Conservation (phyloP, 2,329 filamentous ascomycete species). For the Westerdykella sp. region DNA sequence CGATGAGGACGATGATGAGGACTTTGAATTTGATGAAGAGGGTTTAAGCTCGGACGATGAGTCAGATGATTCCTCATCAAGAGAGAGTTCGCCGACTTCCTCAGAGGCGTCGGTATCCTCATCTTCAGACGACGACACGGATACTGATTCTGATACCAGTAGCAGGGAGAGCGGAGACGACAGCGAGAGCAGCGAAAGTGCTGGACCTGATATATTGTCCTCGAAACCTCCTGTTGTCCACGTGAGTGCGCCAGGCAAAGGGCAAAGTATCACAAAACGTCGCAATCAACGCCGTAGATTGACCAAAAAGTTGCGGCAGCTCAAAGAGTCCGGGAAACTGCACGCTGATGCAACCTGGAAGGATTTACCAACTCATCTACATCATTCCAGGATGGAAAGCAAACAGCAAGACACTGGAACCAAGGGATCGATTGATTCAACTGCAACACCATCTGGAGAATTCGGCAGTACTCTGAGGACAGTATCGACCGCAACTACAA, state of each 20-base stretch:
- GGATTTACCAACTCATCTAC: constrained; percentile 46
- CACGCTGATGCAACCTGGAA: constrained; percentile 46
- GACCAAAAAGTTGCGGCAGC: constrained; percentile 43
- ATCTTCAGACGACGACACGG: constrained; percentile 10
- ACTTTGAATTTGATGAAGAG: constrained; percentile 7
- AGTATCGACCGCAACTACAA: no score
- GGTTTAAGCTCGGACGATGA: constrained; percentile 10
- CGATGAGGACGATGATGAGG: constrained; percentile 13
- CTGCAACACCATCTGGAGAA: no score
- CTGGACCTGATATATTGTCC: constrained; percentile 16
- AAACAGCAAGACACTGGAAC: no score
- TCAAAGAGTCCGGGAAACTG: constrained; percentile 51
- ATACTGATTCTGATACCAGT: constrained; percentile 31
- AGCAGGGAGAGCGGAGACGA: constrained; percentile 15
- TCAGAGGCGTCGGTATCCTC: constrained; percentile 12
- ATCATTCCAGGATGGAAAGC: constrained; percentile 18
- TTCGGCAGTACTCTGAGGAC: no score
- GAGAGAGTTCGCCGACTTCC: constrained; percentile 7
- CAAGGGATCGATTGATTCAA: no score
- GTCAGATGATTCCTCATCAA: no score
- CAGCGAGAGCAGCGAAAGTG: constrained; percentile 32
- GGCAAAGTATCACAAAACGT: constrained; percentile 46
- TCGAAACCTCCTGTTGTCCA: constrained; percentile 1
- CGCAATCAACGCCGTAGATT: constrained; percentile 52
- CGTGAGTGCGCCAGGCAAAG: constrained; percentile 40